Percentiles rank a stretch among this genome's conserved stretches.
Evolutionary conservation across 495 filamentous ascomycete genomes (phyloP).

Genomic region (Hyaloscypha bicolor): DNA sequence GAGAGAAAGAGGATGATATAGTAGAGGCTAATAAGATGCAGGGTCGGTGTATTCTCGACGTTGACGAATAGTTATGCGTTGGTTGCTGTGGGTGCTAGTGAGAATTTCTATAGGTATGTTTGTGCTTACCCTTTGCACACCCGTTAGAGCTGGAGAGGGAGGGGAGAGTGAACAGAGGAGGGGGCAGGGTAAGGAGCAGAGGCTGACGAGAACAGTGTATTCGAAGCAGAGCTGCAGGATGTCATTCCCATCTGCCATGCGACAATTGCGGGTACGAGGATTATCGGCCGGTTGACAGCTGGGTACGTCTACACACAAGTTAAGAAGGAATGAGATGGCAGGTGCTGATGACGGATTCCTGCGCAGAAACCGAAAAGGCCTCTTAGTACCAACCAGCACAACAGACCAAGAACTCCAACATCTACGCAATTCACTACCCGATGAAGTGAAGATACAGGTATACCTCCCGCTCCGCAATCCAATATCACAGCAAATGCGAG

Average conservation of each 20-base stretch:
- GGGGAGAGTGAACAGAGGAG: neutral
- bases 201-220: conserved; percentile 56
- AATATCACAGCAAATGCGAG: neutral
- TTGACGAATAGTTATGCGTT: conserved; percentile 95
- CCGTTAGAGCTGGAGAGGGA: neutral
- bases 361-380: conserved; percentile 83
- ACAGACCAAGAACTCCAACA: conserved; percentile 99
- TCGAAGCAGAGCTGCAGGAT: conserved; percentile 96
- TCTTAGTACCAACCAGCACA: conserved; percentile 92
- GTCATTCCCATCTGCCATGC: conserved; percentile 96
- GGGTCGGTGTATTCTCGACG: conserved; percentile 94
- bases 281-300: conserved; percentile 92
- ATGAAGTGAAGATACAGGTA: conserved; percentile 78
- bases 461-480: neutral
- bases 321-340: conserved; percentile 33
- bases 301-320: conserved; percentile 60
- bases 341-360: neutral
- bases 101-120: conserved; percentile 90
- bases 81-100: conserved; percentile 89
- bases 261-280: conserved; percentile 95
- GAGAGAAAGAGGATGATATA: neutral
- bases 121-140: neutral
- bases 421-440: conserved; percentile 89
- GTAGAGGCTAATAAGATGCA: conserved; percentile 38
- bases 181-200: neutral